A percentile compares a stretch with the other conserved stretches of the same genome.
These are phyloP conservation scores for Colletotrichum aenigma DNA, from an alignment of 2,329 filamentous ascomycete species.

Conservation along the genomic window DNA sequence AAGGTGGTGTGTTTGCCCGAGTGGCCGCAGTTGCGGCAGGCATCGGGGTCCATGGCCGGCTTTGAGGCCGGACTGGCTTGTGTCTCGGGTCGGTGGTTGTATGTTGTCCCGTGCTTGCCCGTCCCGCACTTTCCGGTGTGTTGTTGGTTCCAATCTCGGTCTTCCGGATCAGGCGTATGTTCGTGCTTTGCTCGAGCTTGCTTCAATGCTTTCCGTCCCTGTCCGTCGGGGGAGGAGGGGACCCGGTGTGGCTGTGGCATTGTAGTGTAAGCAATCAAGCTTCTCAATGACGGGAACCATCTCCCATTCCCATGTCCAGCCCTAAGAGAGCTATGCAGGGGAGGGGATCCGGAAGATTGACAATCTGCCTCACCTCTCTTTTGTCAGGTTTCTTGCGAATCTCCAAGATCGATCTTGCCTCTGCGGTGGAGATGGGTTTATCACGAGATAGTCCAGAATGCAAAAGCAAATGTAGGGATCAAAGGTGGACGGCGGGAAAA, in stretches of 20 bases:
- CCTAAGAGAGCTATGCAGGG: not conserved
- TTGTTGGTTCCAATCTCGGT: not conserved
- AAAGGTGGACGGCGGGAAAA: not conserved
- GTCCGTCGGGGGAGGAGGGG: not conserved
- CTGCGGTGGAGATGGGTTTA: not conserved
- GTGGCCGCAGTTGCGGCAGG: slow-evolving; percentile 18
- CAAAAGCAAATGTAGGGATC: slow-evolving; percentile 7
- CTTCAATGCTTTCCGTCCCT: not conserved
- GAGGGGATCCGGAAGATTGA: not conserved
- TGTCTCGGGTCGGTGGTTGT: not conserved
- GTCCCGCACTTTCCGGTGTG: not conserved
- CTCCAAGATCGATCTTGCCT: not conserved
- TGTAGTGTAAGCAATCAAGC: not conserved
- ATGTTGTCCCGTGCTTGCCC: not conserved
- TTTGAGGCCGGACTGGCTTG: too few relatives aligned
- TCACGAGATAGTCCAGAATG: not conserved
- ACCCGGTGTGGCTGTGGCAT: not conserved
- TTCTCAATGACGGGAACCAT: not conserved
- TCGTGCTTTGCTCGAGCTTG: not conserved
- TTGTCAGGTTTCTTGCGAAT: not conserved
- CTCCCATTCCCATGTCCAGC: not conserved
- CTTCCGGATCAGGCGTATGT: not conserved
- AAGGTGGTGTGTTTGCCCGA: slow-evolving; percentile 13
- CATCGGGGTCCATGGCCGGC: slow-evolving; percentile 9
- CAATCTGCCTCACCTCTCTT: not conserved